Percentiles rank a stretch among this genome's conserved stretches.
Evolutionary conservation across 192 early-diverging fungal species (phyloP).

Genomic region (Entomortierella lignicola): DNA sequence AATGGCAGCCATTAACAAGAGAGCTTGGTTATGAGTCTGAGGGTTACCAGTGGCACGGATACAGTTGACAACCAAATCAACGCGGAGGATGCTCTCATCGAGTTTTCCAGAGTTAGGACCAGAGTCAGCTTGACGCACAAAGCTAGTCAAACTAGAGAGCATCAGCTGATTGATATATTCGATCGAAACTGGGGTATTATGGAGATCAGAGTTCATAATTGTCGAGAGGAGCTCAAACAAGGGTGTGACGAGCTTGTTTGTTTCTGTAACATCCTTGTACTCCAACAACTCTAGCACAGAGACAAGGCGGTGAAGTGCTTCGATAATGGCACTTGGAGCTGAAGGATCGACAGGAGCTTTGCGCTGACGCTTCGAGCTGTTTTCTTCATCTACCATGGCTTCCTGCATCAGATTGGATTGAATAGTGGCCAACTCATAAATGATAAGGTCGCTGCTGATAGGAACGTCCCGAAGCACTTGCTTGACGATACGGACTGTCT

Average conservation of each 20-base stretch:
- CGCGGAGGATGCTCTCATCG: constrained; percentile 78
- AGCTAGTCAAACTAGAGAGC: constrained; percentile 72
- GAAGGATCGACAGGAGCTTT: constrained; percentile 29
- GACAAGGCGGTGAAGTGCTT: constrained; percentile 67
- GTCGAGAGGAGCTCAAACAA: constrained; percentile 79
- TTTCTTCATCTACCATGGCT: constrained; percentile 22
- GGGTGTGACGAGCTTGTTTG: constrained; percentile 67
- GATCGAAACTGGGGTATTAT: constrained; percentile 65
- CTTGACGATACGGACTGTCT: constrained; percentile 61
- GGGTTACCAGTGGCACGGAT: constrained; percentile 92
- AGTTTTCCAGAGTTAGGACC: constrained; percentile 49
- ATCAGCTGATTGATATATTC: constrained; percentile 93
- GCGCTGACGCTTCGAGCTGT: constrained; percentile 44
- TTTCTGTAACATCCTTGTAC: constrained; percentile 65
- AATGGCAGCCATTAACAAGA: constrained; percentile 89
- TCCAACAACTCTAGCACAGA: constrained; percentile 83
- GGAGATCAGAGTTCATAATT: constrained; percentile 66
- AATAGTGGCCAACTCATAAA: constrained; percentile 41
- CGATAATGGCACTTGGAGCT: constrained; percentile 24
- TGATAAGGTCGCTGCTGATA: constrained; percentile 44
- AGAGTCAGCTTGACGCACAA: constrained; percentile 57
- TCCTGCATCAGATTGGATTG: constrained; percentile 41
- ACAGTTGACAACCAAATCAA: constrained; percentile 88
- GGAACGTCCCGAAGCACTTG: constrained; percentile 55
- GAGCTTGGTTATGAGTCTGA: constrained; percentile 91